Conservation (phyloP, 2,329 filamentous ascomycete genomes). For the Fusarium sterilihyphosum region DNA sequence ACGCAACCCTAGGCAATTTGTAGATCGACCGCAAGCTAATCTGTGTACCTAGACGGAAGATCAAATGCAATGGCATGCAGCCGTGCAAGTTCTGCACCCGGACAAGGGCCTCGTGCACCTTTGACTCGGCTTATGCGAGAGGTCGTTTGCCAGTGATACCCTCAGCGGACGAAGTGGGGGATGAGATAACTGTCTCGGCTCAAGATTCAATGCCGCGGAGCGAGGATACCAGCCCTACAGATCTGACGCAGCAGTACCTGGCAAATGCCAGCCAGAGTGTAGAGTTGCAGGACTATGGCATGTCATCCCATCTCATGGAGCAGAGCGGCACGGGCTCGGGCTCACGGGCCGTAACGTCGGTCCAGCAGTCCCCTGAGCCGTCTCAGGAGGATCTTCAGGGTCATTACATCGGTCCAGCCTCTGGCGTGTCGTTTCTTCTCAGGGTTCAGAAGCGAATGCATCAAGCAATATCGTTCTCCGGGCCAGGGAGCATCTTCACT, state of each 20-base stretch:
- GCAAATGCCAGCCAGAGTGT: neutral
- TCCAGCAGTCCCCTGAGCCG: slow-evolving; percentile 44
- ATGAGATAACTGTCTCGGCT: slow-evolving; percentile 6
- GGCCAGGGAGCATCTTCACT: slow-evolving; percentile 53
- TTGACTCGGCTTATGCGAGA: slow-evolving; percentile 40
- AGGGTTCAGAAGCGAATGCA: slow-evolving; percentile 46
- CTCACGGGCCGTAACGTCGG: slow-evolving; percentile 20
- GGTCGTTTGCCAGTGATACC: slow-evolving; percentile 37
- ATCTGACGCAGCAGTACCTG: slow-evolving; percentile 8
- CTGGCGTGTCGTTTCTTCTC: slow-evolving; percentile 45
- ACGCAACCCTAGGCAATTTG: neutral
- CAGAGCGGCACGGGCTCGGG: neutral
- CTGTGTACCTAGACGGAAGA: slow-evolving; percentile 32
- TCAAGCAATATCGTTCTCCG: slow-evolving; percentile 38
- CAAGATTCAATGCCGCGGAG: slow-evolving; percentile 5
- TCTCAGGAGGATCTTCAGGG: slow-evolving; percentile 46
- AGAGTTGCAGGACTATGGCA: slow-evolving; percentile 7
- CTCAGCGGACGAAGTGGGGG: slow-evolving; percentile 10
- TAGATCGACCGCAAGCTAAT: slow-evolving; percentile 11
- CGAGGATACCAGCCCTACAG: neutral
- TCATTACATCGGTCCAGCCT: slow-evolving; percentile 47
- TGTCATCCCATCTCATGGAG: slow-evolving; percentile 13
- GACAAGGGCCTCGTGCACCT: slow-evolving; percentile 35
- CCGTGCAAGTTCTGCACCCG: slow-evolving; percentile 40
- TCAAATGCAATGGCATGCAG: slow-evolving; percentile 40